Evolutionary conservation across 2,329 filamentous ascomycete species (phyloP), one percentile per base, ranked within the genome.

Genomic region (Curvularia lunata): DNA sequence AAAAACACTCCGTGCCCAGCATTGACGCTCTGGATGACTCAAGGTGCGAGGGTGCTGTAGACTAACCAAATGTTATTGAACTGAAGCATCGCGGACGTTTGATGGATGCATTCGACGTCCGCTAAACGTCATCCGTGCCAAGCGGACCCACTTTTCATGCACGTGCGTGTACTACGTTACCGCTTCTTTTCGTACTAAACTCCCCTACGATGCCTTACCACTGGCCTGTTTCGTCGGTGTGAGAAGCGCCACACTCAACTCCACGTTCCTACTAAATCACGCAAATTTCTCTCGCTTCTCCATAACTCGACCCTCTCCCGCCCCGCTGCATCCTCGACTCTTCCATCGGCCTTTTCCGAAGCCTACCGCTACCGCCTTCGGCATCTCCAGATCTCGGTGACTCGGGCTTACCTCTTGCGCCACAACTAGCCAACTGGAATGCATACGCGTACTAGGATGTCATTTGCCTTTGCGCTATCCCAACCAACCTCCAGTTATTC

Each of bases 221-320:
- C 48, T 48, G 38, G 51, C 40, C 60, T 48, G 45, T 45, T 51
- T 54, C 58, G 67, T 71, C 71, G 72, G 72, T 75, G 72, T 73
- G 69, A 67, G 64, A 67, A 58, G 48, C 56, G 60, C 66, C 61
- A 68, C 64, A 42, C 38, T 47, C 54, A 54, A 53, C 53, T 52
- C 23, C 51, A 48, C 56, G 45, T 48, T 50, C 21, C 42, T 40
- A 46, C 46, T 43, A 47, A 52, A 27, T 23, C 30, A 45, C 52
- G 43, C 32, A 50, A 43, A 27, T 37, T 41, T 8, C 52, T 48
- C 30, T 52, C 3, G 28, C 58, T 56, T 57, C 52, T 51, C 58
- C 59, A 18, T 38, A 53, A 54, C 16, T 42, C 45, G 54, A 49
- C 48, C 32, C 18, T 19, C 10, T 37, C 47, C 57, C 59, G 52